A percentile compares a stretch with the other conserved stretches of the same genome.
phyloP scores from a whole-genome alignment of 805 yeast species.

The Monosporozyma aquatica region DNA sequence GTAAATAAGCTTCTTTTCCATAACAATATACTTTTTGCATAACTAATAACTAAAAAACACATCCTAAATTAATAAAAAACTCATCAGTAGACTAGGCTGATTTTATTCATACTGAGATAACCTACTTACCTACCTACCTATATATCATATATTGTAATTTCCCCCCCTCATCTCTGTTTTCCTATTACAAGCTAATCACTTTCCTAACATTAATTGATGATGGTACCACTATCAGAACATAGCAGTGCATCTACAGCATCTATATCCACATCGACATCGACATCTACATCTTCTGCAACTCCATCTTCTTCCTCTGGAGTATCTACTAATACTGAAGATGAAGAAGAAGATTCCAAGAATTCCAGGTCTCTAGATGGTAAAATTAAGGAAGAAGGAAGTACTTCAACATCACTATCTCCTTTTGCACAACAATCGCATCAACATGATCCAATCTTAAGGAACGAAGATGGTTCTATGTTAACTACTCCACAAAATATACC shows the following conservation, averaged over 20 bases:
- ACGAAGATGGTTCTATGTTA: constrained; percentile 2
- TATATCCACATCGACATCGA: neutral
- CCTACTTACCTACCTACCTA: neutral
- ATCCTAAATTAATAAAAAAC: too few species aligned
- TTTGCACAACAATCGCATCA: constrained; percentile 6
- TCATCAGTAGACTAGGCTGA: too few species aligned
- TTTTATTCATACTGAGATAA: too few species aligned
- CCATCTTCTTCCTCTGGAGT: neutral
- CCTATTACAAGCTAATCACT: too few species aligned
- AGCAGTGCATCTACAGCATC: neutral
- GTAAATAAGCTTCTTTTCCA: too few species aligned
- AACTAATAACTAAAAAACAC: too few species aligned
- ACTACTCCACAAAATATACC: constrained; percentile 11
- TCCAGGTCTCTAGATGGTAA: too few species aligned
- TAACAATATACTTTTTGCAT: too few species aligned
- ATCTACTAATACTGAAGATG: neutral
- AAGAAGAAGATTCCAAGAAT: neutral
- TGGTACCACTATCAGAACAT: neutral
- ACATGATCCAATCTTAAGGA: constrained; percentile 4
- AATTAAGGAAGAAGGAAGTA: too few species aligned
- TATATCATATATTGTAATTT: neutral
- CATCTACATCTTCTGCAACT: neutral
- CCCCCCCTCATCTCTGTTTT: too few species aligned
- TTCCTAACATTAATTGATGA: neutral
- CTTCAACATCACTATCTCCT: neutral